Base-by-base conservation (phyloP, 441 rosid genomes). In the Capsella rubella region DNA sequence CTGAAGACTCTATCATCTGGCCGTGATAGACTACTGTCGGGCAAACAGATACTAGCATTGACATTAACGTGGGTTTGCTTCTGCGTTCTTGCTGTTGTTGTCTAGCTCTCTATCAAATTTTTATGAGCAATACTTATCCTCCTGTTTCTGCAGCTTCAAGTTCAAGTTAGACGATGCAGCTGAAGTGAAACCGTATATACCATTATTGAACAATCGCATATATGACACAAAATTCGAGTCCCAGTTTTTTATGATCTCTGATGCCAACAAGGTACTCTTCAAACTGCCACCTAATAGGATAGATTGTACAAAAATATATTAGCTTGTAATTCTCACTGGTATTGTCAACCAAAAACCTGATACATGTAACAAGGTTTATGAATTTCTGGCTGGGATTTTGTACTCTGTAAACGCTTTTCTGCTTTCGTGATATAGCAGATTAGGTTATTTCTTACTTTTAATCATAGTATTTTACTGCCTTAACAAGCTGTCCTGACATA, bases 181-280 rank as follows among this genome's bases (percentile, higher is more conserved):
- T 72, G 91, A 86, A 80, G 87, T 93, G 51, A 89, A 84, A 81
- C 98, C 99, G 31, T 84, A 86, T 60, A 85, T 96, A 73, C 99
- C 99, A 14, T 78, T 96, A 78, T 89, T 96, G 71, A 96, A 93
- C 82, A 85, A 89, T 84, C 97, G 99, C 69, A 85, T 96, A 70
- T 96, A 96, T 81, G 99, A 96, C 87, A 93, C 84, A 55, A 93
- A 91, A 83, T 96, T 93, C 72, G 98, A 96, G 85, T 96, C 98
- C 25, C 99, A 96, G 52, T 93, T 93, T 87, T 93, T 86, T 81
- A 85, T 91, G 92, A 90, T 96, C 80, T 91, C 96, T 64, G 99
- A 96, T 67, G 13, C 83, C 39, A 96, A 96, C 85, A 93, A 96
- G 99, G 99, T 96, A 85, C 55, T 45, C 52, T 60, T 61, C 47